Evolutionary conservation across 2,329 filamentous ascomycete genomes (phyloP).

Genomic region (Aspergillaceae sp.): DNA sequence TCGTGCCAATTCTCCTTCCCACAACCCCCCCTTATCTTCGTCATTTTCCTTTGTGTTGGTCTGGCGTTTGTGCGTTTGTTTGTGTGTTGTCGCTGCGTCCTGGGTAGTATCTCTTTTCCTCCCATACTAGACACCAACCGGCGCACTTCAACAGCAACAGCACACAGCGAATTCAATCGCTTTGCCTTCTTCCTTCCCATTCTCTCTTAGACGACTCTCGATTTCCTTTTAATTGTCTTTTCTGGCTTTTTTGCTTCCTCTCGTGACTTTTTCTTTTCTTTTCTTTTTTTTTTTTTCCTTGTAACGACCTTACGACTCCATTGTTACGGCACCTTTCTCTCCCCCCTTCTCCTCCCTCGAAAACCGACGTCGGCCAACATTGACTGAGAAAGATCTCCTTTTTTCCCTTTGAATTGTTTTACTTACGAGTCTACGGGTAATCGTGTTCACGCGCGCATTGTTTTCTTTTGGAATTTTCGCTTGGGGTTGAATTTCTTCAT

Average conservation of each 20-base stretch:
- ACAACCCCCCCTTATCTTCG: slow-evolving; percentile 2
- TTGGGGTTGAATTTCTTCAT: background rate
- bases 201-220: slow-evolving; percentile 14
- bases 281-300: slow-evolving; percentile 5
- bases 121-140: slow-evolving; percentile 7
- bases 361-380: slow-evolving; percentile 4
- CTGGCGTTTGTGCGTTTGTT: slow-evolving; percentile 13
- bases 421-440: background rate
- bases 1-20: background rate
- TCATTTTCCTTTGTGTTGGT: slow-evolving; percentile 19
- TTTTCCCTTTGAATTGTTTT: background rate
- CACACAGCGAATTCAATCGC: slow-evolving; percentile 10
- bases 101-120: background rate
- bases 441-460: background rate
- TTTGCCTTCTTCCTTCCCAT: slow-evolving; percentile 11
- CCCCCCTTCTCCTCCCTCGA: background rate
- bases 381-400: slow-evolving; percentile 4
- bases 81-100: background rate
- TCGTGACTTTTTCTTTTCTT: slow-evolving; percentile 1
- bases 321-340: slow-evolving; percentile 6
- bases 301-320: slow-evolving; percentile 17
- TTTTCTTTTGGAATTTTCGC: background rate
- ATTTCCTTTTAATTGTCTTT: slow-evolving; percentile 4
- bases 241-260: slow-evolving; percentile 4
- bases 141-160: slow-evolving; percentile 4